Base-by-base conservation (phyloP, 345 rosid species). In the Barbarea vulgaris region DNA sequence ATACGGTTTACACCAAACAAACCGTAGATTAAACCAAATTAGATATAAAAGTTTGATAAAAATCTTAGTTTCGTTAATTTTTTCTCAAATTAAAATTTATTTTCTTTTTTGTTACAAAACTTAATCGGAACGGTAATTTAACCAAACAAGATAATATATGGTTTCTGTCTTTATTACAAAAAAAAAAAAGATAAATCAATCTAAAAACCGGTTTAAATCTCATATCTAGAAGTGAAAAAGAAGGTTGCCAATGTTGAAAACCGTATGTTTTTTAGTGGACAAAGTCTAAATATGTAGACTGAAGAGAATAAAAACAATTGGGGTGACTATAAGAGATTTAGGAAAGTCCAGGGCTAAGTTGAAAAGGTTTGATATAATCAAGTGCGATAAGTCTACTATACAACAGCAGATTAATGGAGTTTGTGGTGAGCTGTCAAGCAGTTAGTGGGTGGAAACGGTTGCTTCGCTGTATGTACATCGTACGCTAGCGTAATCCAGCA, bases 381-480 rank as follows among this genome's bases (percentile, higher is more conserved):
- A 2, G 27, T 78, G 70, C 47, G 31, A 21, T 18, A 0, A 42
- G 65, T 66, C 1, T 28, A 67, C 9, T 0, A n/a, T 52, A 73
- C 4, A 44, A 9, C 22, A 18, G 39, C 33, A 64, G 50, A 62
- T 14, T 48, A 59, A 67, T 50, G 24, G 57, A 22, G 60, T 59
- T 48, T 78, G 0, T 48, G 74, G 66, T 72, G 74, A 78, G 77
- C 64, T 78, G 81, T 78, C 81, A 72, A 72, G 15, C 46, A 72
- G 27, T 33, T 12, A 78, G 77, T 78, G 81, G 81, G 44, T 71
- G 44, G 21, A 58, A 42, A 42, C 52, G 37, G 69, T 52, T 67
- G 74, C 77, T 72, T 78, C 19, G 77, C 81, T 72, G 81, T 77
- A 50, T 64, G 4, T 21, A 66, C 17, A 70, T 71, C 48, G 81